These are phyloP conservation scores for Paxillus involutus DNA, from an alignment of 768 basidiomycete genomes.

Conservation along the genomic window DNA sequence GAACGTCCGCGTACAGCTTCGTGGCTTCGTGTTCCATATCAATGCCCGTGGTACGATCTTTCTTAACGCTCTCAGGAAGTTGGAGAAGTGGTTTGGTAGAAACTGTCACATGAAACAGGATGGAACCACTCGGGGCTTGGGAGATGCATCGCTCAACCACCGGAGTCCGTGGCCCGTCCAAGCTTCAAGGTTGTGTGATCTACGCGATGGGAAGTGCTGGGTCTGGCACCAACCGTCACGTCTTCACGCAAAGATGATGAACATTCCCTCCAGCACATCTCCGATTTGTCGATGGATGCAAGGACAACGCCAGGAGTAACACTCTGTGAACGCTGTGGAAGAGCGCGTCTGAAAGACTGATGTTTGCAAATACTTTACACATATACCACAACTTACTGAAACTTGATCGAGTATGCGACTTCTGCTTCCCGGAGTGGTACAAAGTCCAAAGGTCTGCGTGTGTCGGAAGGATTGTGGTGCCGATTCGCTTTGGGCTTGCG, in stretches of 20 bases:
- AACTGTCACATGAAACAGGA: no score
- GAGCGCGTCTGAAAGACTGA: slow-evolving; percentile 5
- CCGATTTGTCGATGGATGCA: no score
- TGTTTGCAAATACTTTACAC: not conserved
- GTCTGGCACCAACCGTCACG: not conserved
- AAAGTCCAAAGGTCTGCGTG: slow-evolving; percentile 20
- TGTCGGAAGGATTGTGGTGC: not conserved
- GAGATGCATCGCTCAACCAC: not conserved
- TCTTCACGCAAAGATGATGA: not conserved
- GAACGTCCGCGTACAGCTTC: no score
- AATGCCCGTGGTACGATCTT: not conserved
- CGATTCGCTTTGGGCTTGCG: slow-evolving; percentile 1
- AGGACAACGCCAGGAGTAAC: no score
- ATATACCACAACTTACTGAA: slow-evolving; percentile 19
- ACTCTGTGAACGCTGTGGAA: not conserved
- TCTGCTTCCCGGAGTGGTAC: slow-evolving; percentile 29
- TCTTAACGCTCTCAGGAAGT: not conserved
- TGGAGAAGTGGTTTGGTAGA: not conserved
- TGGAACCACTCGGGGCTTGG: not conserved
- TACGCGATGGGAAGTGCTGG: not conserved
- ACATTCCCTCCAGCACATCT: not conserved
- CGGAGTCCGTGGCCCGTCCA: not conserved
- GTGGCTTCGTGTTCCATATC: no score
- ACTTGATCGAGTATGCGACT: slow-evolving; percentile 24
- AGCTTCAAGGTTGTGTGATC: not conserved